Base-by-base conservation (phyloP, 257 asterid genomes). In the Perilla frutescens region DNA sequence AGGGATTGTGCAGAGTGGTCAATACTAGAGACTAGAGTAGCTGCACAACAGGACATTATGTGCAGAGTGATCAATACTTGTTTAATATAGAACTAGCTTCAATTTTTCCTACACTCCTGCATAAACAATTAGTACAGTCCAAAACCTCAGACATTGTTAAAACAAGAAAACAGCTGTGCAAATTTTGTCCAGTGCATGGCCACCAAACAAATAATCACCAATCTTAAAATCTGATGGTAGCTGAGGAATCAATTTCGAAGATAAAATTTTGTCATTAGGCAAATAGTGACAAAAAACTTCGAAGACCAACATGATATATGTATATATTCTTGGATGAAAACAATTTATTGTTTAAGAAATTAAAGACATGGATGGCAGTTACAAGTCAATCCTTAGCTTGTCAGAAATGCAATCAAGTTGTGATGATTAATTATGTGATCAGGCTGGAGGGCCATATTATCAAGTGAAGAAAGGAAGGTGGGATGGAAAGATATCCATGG, bases 391-490 rank as follows among this genome's bases (percentile, higher is more conserved):
- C 37, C 37, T 3, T 41, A 41, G 45, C 11, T 44, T 6, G 49
- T 44, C 49, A 7, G 49, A 44, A 8, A 44, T 47, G 51, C 51
- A 47, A 43, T 43, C 9, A 43, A 43, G 1, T 43, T 43, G 48
- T 43, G 48, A 7, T 6, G 6, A 20, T 20, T 43, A 20, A 20
- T 34, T 4, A 2, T 34, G 3, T 14, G 2, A 49, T 29, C 60
- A 92, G 99, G 71, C 87, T 1, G 98, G 98, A 66, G 99, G 99
- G 31, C 99, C 99, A 44, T 81, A 82, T 69, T 95, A 92, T 67
- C 86, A 82, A 84, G 99, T 95, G 78, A 95, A 87, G 83, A 95
- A 92, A 77, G 99, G 99, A 9, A 89, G 99, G 50, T 90, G 98
- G 98, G 99, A 95, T 49, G 99, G 98, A 26, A 92, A 85, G 70